Evolutionary conservation across 148 eudicot genomes (phyloP), one percentile per base, ranked within the genome.

Genomic region (Pouteria glomerata): DNA sequence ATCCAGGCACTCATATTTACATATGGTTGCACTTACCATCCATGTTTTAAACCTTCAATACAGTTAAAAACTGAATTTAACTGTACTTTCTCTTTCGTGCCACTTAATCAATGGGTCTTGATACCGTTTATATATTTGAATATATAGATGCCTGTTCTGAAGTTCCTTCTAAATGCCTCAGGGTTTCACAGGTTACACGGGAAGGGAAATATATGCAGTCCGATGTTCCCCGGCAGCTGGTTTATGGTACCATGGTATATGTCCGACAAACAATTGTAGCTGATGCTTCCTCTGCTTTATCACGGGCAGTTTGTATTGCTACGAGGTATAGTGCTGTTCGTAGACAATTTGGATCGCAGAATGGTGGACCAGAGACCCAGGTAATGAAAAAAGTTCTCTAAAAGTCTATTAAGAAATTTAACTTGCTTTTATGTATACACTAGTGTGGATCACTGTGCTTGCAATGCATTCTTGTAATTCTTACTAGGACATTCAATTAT

Each of bases 281-380:
- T 64, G 96, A 91, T 85, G 97, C 97, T 78, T 91, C 97, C 33
- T 74, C 78, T 74, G 97, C 96, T 78, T 81, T 95, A 68, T 88
- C 98, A 57, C 82, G 81, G 68, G 98, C 96, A 56, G 98, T 91
- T 63, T 86, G 91, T 79, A 88, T 95, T 69, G 98, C 98, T 57
- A 95, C 98, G 19, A 90, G 98, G 77, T 95, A 95, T 58, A 91
- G 98, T 83, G 93, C 90, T 69, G 93, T 95, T 60, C 97, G 98
- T 68, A 86, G 97, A 27, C 97, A 95, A 62, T 95, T 91, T 82
- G 98, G 98, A 37, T 81, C 96, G n/a, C 83, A 85, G 65, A 82
- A 89, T 80, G 89, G 86, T 55, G 97, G 98, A 57, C 91, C 77
- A 45, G 98, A 95, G 79, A 89, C 91, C 61, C 98, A 95, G 97